Base-by-base conservation (phyloP, 1,284 basidiomycete genomes). In the Ceratobasidium sp. region DNA sequence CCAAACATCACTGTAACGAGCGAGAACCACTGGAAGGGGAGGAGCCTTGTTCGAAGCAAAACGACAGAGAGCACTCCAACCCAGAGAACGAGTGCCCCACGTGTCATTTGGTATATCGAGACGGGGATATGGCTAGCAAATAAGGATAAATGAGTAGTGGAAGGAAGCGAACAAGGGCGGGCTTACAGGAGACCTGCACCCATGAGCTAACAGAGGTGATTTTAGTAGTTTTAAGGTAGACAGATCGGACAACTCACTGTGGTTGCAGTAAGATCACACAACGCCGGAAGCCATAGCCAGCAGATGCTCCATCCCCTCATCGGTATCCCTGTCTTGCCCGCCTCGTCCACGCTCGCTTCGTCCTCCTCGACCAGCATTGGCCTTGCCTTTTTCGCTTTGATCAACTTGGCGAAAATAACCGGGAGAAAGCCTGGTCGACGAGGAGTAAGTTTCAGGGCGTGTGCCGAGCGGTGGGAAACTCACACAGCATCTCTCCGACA, bases 81-180 rank as follows among this genome's bases (percentile, higher is more conserved):
- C 87, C 98, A 99, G 72, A 99, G 91, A 72, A 99, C 97, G 77
- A 99, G 91, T 15, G 97, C 95, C 58, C 98, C 98, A 71, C 90
- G 85, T 3, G 88, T 88, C 90, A 91, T 91, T 80, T 98, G 97
- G 88, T 95, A 99, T 83, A 99, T 96, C 71, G 96, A 98, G 60
- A 99, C 97, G 33, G 97, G 97, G 1, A 96, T 97, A 85, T 97
- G 96, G 33, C 75, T 77, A 61, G 39, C 56, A 56, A 26, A 39
- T n/a, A n/a, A n/a, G n/a, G 61, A 40, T 64, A 28, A 28, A 26
- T 77, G 13, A 77, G 64, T 77, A 68, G 75, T 23, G 64, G 64
- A n/a, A 28, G 28, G 26, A 33, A 26, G 33, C 46, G 13, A n/a
- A 20, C 33, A 40, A 23, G n/a, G 20, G 53, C n/a, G 55, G 67